Conservation (phyloP, 495 filamentous ascomycete species). For the Penicillium soppii region DNA sequence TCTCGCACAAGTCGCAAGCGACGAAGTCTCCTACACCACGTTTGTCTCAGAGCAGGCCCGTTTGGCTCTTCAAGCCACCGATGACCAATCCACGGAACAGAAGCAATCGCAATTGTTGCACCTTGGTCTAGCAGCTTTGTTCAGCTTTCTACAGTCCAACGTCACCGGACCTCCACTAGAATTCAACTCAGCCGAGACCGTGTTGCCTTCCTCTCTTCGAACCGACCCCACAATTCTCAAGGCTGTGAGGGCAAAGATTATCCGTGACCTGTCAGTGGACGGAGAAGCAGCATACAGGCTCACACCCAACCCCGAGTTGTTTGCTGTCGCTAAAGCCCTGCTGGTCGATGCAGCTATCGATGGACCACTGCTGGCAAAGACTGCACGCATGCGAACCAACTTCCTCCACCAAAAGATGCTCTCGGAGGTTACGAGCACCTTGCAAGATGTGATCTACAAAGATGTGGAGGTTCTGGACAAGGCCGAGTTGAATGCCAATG, state of each 20-base stretch:
- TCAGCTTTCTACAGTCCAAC: slow-evolving; percentile 86
- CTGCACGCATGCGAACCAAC: slow-evolving; percentile 63
- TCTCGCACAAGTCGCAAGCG: slow-evolving; percentile 24
- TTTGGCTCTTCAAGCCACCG: slow-evolving; percentile 20
- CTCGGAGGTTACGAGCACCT: slow-evolving; percentile 66
- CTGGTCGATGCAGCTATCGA: slow-evolving; percentile 30
- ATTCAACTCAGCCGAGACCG: slow-evolving; percentile 48
- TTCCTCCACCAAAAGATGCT: slow-evolving; percentile 89
- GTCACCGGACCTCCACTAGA: slow-evolving; percentile 82
- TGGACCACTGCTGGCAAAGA: slow-evolving; percentile 40
- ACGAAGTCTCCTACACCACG: slow-evolving; percentile 37
- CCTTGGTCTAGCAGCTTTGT: slow-evolving; percentile 69
- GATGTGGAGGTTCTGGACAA: slow-evolving; percentile 45
- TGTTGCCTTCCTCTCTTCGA: slow-evolving; percentile 52
- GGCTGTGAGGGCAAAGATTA: slow-evolving; percentile 50
- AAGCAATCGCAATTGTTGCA: slow-evolving; percentile 47
- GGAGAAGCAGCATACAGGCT: slow-evolving; percentile 84
- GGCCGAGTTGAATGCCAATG: slow-evolving; percentile 40
- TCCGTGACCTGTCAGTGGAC: slow-evolving; percentile 70
- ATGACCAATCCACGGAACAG: slow-evolving; percentile 31
- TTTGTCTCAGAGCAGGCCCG: slow-evolving; percentile 35
- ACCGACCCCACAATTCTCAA: slow-evolving; percentile 25
- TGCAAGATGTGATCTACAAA: slow-evolving; percentile 58
- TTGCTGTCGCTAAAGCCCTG: slow-evolving; percentile 67
- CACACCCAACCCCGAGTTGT: slow-evolving; percentile 77